Evolutionary conservation across 208 protist genomes (phyloP).

Genomic region (Blastocrithidia nonstop): DNA sequence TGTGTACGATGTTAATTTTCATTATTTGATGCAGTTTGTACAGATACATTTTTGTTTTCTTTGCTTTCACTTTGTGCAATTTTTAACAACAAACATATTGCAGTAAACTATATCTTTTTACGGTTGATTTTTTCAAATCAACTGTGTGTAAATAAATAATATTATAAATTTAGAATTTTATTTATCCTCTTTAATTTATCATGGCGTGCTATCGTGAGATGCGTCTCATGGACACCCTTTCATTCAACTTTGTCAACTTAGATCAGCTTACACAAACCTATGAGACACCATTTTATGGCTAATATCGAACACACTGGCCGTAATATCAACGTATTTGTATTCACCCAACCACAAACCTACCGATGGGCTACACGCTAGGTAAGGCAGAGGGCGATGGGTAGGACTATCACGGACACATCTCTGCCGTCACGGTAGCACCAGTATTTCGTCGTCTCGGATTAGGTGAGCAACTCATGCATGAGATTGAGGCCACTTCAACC

Average conservation of each 20-base stretch:
- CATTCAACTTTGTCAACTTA: slow-evolving; percentile 94
- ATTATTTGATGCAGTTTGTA: no score
- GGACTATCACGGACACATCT: slow-evolving; percentile 97
- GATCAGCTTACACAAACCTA: slow-evolving; percentile 97
- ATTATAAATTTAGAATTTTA: no score
- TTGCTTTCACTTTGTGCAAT: no score
- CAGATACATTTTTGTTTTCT: no score
- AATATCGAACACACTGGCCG: slow-evolving; percentile 95
- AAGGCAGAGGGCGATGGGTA: slow-evolving; percentile 93
- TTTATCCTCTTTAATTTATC: no score
- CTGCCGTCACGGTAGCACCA: slow-evolving; percentile 96
- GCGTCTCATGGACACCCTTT: slow-evolving; percentile 85
- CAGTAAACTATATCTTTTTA: no score
- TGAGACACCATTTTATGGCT: slow-evolving; percentile 94
- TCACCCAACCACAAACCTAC: slow-evolving; percentile 69
- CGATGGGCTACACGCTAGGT: slow-evolving; percentile 95
- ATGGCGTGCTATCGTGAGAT: slow-evolving; percentile 93
- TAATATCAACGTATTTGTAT: slow-evolving; percentile 89
- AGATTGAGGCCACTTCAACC: slow-evolving; percentile 83
- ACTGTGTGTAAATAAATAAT: no score
- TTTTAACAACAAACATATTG: no score
- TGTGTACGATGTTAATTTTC: no score
- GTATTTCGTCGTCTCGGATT: slow-evolving; percentile 93
- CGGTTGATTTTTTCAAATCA: no score
- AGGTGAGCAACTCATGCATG: slow-evolving; percentile 89